A percentile compares a stretch with the other conserved stretches of the same genome.
Conservation (phyloP, 306 rosid species). For the Canavalia ensiformis region DNA sequence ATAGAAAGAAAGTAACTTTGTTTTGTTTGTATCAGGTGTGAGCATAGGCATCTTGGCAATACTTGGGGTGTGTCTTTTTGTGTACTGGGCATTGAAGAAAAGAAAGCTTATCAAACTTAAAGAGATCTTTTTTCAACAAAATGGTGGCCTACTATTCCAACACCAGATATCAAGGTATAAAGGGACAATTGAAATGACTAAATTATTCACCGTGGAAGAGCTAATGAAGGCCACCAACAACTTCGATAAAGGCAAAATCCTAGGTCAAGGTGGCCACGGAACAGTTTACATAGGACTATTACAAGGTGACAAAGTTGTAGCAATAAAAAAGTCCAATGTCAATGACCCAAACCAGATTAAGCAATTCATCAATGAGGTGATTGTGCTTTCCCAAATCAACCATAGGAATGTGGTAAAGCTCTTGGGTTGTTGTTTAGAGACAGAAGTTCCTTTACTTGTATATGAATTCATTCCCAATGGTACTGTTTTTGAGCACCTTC, state of each 20-base stretch:
- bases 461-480: conserved; percentile 60
- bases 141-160: conserved; percentile 57
- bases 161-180: conserved; percentile 38
- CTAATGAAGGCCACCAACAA: conserved; percentile 55
- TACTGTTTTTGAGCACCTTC: conserved; percentile 52
- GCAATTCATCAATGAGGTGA: conserved; percentile 62
- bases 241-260: conserved; percentile 32
- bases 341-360: conserved; percentile 50
- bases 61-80: conserved; percentile 30
- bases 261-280: conserved; percentile 58
- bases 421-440: conserved; percentile 66
- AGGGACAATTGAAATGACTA: conserved; percentile 12
- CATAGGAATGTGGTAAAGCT: conserved; percentile 58
- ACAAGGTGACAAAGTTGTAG: conserved; percentile 26
- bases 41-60: conserved; percentile 16
- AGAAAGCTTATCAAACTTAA: conserved; percentile 46
- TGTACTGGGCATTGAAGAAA: conserved; percentile 38
- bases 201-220: conserved; percentile 50
- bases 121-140: conserved; percentile 49
- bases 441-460: conserved; percentile 69
- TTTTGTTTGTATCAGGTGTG: conserved; percentile 36
- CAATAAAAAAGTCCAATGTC: conserved; percentile 61
- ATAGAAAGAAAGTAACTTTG: background rate
- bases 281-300: conserved; percentile 56
- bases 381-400: conserved; percentile 58